Conservation (phyloP, 108 stramenopile genomes). For the Pelagomonas calceolata region DNA sequence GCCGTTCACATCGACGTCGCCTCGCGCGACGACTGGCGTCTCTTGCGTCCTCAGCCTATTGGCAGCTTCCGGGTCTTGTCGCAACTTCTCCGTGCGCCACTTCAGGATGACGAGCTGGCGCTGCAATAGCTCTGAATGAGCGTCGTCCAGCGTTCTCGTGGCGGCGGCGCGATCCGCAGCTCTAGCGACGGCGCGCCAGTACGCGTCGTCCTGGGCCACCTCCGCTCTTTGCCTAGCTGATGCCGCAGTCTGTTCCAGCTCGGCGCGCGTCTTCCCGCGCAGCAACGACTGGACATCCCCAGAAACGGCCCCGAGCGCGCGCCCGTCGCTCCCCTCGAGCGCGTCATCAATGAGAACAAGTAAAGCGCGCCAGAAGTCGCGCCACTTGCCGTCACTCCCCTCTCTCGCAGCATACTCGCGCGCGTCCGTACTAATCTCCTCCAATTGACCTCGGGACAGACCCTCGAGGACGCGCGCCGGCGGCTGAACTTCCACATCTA, state of each 20-base stretch:
- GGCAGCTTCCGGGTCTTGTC: slow-evolving; percentile 1
- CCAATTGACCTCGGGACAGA: too few species aligned
- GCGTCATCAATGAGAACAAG: background rate
- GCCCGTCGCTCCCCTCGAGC: background rate
- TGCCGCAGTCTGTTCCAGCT: background rate
- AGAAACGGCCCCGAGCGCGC: background rate
- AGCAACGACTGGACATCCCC: background rate
- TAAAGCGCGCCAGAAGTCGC: background rate
- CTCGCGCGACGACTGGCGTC: slow-evolving; percentile 28
- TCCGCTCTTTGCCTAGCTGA: background rate
- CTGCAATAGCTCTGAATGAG: background rate
- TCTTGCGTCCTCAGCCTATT: slow-evolving; percentile 40
- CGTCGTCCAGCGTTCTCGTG: background rate
- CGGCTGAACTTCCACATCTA: too few species aligned
- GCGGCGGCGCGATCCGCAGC: background rate
- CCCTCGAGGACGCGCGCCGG: too few species aligned
- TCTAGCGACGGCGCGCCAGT: background rate
- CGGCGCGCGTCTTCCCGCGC: background rate
- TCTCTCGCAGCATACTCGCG: background rate
- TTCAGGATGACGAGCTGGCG: slow-evolving; percentile 5
- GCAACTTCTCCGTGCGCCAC: slow-evolving; percentile 10
- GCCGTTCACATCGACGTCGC: background rate
- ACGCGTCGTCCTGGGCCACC: background rate
- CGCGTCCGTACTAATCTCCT: too few species aligned
- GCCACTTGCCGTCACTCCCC: background rate